These are phyloP conservation scores for Tricholoma hemisulphureum DNA, from an alignment of 768 basidiomycete species.

Conservation along the genomic window DNA sequence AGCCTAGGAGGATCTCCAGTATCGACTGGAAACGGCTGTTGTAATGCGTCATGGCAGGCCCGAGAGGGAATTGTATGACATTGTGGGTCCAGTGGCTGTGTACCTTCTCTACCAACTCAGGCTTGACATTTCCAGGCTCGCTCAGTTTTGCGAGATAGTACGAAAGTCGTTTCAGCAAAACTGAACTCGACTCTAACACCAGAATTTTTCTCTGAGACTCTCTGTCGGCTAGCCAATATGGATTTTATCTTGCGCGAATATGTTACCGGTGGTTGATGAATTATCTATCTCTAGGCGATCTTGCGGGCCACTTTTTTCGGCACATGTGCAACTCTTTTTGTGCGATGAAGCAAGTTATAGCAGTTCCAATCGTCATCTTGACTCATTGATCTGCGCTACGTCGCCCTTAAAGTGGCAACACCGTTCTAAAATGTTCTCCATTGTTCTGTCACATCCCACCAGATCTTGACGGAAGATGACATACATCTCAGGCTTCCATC, in stretches of 20 bases:
- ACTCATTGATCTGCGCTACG: constrained; percentile 4
- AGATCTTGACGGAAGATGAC: constrained; percentile 1
- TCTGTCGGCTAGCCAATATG: neutral
- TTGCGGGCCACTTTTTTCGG: neutral
- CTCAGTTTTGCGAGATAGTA: too few relatives aligned
- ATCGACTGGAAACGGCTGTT: constrained; percentile 12
- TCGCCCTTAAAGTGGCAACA: too few relatives aligned
- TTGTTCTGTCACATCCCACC: constrained; percentile 17
- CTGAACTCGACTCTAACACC: neutral
- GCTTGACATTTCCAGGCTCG: neutral
- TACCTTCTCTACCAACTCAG: constrained; percentile 20
- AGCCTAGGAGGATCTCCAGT: constrained; percentile 10
- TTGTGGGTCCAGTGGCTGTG: constrained; percentile 46
- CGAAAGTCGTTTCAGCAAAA: neutral
- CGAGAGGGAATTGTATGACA: constrained; percentile 37
- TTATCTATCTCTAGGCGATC: neutral
- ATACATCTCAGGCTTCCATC: neutral
- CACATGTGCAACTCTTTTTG: neutral
- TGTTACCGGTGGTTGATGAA: neutral
- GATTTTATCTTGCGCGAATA: neutral
- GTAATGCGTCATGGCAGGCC: constrained; percentile 8
- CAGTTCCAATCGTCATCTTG: neutral
- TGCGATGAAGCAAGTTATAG: neutral
- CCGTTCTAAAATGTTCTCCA: constrained; percentile 4
- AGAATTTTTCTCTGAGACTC: neutral